Evolutionary conservation across 768 basidiomycete genomes (phyloP), one percentile per base, ranked within the genome.

Genomic region (Strobilomyces echinocephalus): DNA sequence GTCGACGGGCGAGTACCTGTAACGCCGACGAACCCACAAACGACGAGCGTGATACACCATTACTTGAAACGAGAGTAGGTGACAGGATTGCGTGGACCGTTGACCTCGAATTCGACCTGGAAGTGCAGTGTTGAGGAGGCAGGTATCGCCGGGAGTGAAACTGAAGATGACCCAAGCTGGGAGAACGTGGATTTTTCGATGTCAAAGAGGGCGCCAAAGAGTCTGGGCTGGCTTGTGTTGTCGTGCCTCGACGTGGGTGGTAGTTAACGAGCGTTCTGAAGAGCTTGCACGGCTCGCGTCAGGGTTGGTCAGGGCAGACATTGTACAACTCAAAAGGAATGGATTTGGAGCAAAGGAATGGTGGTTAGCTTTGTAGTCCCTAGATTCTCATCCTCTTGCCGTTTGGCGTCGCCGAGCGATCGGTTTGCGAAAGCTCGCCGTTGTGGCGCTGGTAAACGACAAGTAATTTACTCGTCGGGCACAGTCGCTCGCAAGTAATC

Each of bases 41-140:
- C 70, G 38, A 62, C 59, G 16, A 68, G 48, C 6, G 72, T 71
- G 28, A 70, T 67, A 36, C 59, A 60, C 72, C 78, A 79, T 67
- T 79, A 79, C 55, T 64, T 67, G 18, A 60, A 46, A 12, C 54
- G 63, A 30, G 69, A 66, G 56, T 69, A 76, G 51, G 67, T 71
- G 46, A 65, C 34, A 14, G 76, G 76, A 58, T 78, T 72, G 16
- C 72, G 64, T 5, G 56, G 46, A 56, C 6, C 30, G 9, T 8
- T 30, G 30, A 3, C 9, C 30, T 30, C 30, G 30, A 30, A 30
- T 30, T 30, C 30, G 9, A 30, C 30, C 30, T 30, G 6, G 6
- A 9, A 30, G 9, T 30, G 30, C 30, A 9, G 6, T 24, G 4
- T 6, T 30, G 30, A 30, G 28, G 4, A 28, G 30, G 6, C 7